phyloP scores from a whole-genome alignment of 2,329 filamentous ascomycete genomes.

The Hirsutella minnesotensis region DNA sequence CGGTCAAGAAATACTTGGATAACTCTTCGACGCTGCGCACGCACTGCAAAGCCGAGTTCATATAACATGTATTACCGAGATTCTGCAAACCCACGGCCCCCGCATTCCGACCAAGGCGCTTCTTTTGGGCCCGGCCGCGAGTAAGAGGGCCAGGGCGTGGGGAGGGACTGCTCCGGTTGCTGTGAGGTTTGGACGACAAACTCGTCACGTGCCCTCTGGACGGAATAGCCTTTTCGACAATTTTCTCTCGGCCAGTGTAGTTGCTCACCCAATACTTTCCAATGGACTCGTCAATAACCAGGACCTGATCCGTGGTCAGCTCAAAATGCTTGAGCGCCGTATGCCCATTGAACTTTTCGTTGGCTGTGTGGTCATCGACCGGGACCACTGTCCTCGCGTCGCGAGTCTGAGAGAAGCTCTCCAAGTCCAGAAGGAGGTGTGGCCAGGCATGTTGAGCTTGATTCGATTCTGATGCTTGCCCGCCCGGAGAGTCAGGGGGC shows the following conservation, averaged over 20 bases:
- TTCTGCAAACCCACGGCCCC: constrained; percentile 81
- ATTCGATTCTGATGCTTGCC: constrained; percentile 10
- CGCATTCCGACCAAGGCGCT: constrained; percentile 54
- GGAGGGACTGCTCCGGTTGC: constrained; percentile 58
- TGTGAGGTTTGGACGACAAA: constrained; percentile 23
- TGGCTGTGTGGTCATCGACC: constrained; percentile 52
- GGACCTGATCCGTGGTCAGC: constrained; percentile 58
- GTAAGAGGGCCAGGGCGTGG: constrained; percentile 47
- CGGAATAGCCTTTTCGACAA: constrained; percentile 24
- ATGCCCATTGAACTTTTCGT: constrained; percentile 67
- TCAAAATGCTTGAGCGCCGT: constrained; percentile 53
- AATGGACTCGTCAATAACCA: constrained; percentile 75
- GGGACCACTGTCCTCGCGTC: constrained; percentile 12
- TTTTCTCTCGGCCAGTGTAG: constrained; percentile 22
- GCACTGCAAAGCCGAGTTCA: constrained; percentile 96
- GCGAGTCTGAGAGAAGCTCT: constrained; percentile 36
- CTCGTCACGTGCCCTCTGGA: constrained; percentile 15
- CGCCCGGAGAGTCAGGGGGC: constrained; percentile 27
- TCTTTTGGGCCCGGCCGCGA: constrained; percentile 58
- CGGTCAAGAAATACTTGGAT: constrained; percentile 76
- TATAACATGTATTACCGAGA: constrained; percentile 95
- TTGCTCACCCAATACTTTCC: constrained; percentile 47
- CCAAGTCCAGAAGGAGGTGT: constrained; percentile 32
- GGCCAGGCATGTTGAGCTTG: constrained; percentile 24
- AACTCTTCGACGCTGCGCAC: constrained; percentile 88